Percentiles rank a stretch among this genome's conserved stretches.
Evolutionary conservation across 768 basidiomycete species (phyloP).

Genomic region (Cytidiella melzeri): DNA sequence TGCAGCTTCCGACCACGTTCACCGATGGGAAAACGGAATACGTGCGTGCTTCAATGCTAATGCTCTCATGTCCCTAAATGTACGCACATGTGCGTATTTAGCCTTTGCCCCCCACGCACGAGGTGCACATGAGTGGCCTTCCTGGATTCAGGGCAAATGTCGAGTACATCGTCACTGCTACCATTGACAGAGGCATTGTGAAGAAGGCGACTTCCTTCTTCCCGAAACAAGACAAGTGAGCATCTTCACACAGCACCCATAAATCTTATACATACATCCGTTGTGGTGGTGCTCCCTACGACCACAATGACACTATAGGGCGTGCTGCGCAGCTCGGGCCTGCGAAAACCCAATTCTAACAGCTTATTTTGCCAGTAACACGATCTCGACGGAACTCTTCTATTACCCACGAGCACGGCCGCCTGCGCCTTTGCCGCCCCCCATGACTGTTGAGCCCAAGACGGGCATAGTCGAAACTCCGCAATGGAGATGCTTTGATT

Average conservation of each 20-base stretch:
- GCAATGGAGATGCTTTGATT: constrained; percentile 47
- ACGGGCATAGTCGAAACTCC: constrained; percentile 34
- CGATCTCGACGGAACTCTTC: constrained; percentile 52
- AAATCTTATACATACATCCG: too few species aligned
- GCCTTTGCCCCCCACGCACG: constrained; percentile 67
- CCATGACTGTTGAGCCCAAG: constrained; percentile 27
- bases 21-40: constrained; percentile 48
- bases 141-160: constrained; percentile 68
- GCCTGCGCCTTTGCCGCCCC: constrained; percentile 41
- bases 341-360: background rate
- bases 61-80: too few species aligned
- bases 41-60: constrained; percentile 42
- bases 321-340: too few species aligned
- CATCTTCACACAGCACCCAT: background rate
- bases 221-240: constrained; percentile 6
- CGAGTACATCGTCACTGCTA: constrained; percentile 53
- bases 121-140: constrained; percentile 60
- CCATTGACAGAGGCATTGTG: constrained; percentile 38
- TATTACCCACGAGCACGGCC: constrained; percentile 67
- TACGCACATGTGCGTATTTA: too few species aligned
- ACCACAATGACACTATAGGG: too few species aligned
- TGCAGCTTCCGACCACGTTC: constrained; percentile 55
- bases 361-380: constrained; percentile 33
- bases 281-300: too few species aligned
- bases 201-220: constrained; percentile 34